Evolutionary conservation across 495 filamentous ascomycete species (phyloP).

Genomic region (Delitschia confertaspora): DNA sequence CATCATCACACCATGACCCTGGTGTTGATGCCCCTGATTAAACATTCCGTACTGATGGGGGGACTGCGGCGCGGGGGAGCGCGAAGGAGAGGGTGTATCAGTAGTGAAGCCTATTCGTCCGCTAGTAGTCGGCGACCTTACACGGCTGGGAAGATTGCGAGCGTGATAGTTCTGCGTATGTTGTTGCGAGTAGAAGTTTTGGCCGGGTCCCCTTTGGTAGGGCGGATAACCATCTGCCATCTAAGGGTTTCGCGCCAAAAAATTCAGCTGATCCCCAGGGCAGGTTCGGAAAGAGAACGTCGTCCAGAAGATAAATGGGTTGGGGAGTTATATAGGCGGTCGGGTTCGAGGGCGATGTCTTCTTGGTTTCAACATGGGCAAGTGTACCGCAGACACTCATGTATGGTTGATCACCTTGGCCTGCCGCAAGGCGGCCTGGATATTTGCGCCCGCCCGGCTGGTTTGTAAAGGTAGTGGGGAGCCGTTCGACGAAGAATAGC

Average conservation of each 20-base stretch:
- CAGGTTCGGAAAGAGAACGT: not conserved
- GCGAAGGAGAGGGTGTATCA: slow-evolving; percentile 62
- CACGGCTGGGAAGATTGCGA: slow-evolving; percentile 46
- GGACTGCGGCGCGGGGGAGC: slow-evolving; percentile 60
- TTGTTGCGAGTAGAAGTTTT: slow-evolving; percentile 52
- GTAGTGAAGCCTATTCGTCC: slow-evolving; percentile 35
- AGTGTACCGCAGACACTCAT: slow-evolving; percentile 17
- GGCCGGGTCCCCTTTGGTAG: slow-evolving; percentile 62
- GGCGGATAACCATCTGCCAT: slow-evolving; percentile 81
- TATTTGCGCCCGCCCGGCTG: not conserved
- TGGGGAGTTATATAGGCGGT: slow-evolving; percentile 25
- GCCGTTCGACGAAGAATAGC: not conserved
- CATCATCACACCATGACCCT: slow-evolving; percentile 73
- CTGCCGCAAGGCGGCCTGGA: slow-evolving; percentile 14
- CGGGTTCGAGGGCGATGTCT: slow-evolving; percentile 29
- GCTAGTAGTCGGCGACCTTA: slow-evolving; percentile 48
- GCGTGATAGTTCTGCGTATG: slow-evolving; percentile 43
- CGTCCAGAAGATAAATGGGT: slow-evolving; percentile 9
- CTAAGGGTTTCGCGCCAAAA: slow-evolving; percentile 37
- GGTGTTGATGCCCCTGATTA: slow-evolving; percentile 62
- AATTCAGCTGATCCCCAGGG: slow-evolving; percentile 3
- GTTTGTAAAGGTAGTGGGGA: not conserved
- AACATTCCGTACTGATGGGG: slow-evolving; percentile 72
- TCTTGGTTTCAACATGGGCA: slow-evolving; percentile 36
- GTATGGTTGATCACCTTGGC: slow-evolving; percentile 11